Base-by-base conservation (phyloP, 805 yeast species). In the Lipomyces mesembrius region DNA sequence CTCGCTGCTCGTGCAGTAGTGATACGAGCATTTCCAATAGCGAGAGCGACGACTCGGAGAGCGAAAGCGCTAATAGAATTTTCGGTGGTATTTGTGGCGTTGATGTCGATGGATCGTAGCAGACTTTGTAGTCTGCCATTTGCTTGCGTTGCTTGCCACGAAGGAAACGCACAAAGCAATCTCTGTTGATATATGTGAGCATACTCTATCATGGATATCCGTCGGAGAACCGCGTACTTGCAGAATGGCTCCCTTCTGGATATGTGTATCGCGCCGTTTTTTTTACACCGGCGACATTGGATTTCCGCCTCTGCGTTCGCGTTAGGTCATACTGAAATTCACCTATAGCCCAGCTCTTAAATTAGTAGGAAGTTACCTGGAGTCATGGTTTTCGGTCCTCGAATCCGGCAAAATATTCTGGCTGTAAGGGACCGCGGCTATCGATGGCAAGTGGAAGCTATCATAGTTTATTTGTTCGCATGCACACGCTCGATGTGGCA, bases 121-220 rank as follows among this genome's bases (percentile, higher is more conserved):
- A 84, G 27, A 90, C 93, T 74, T 91, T 90, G 78, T 84, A 92
- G 63, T 82, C 85, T 14, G 90, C 92, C 92, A 94, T 87, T 74
- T 84, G 89, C 74, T 89, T 90, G 68, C 97, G 82, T 77, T 91
- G 92, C 76, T 93, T 93, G 29, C 91, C 88, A 65, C 88, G 83
- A 49, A 93, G 81, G 75, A 91, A 93, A 66, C 87, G 83, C 25
- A 84, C 75, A 72, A 91, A 94, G 77, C 98, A 93, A 1, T 69
- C 64, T 32, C 71, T 65, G n/a, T 32, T 60, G 39, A 61, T 37
- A 63, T 59, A 46, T 12, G 29, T 39, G n/a, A 37, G 37, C 14
- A 22, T 11, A 12, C 14, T 29, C 35, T 17, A 39, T 34, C 9
- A 27, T 49, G 25, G 6, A 12, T n/a, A 61, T 49, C 35, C 22